Conservation (phyloP, 306 rosid genomes). For the Gillenia trifoliata region DNA sequence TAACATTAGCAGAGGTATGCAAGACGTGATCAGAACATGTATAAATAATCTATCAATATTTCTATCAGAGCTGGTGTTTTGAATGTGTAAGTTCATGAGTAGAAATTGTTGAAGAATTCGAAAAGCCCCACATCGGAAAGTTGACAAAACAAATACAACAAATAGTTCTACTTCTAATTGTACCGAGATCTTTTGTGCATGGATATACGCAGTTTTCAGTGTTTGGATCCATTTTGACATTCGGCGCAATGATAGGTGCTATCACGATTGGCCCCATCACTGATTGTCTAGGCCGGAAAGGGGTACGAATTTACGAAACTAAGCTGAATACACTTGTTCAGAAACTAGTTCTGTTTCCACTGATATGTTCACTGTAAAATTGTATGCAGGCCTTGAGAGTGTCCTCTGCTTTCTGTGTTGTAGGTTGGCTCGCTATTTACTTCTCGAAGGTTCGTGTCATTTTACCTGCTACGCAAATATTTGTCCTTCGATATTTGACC, state of each 20-base stretch:
- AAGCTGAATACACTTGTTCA: not conserved
- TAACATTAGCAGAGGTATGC: conserved; percentile 68
- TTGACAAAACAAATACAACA: too few relatives aligned
- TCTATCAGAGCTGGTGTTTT: not conserved
- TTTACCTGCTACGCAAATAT: conserved; percentile 1
- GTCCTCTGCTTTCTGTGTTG: conserved; percentile 57
- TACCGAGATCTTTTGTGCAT: too few relatives aligned
- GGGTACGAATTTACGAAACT: conserved; percentile 40
- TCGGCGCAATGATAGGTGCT: conserved; percentile 97
- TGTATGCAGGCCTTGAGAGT: conserved; percentile 79
- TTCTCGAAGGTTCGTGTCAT: conserved; percentile 56
- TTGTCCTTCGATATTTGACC: not conserved
- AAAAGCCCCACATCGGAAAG: too few relatives aligned
- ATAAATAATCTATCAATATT: not conserved
- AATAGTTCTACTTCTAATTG: not conserved
- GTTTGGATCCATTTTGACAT: conserved; percentile 87
- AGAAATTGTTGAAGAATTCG: not conserved
- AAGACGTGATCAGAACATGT: not conserved
- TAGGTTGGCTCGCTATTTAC: conserved; percentile 79
- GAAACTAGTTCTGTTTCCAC: not conserved
- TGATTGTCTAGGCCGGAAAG: conserved; percentile 70
- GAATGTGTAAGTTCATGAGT: not conserved
- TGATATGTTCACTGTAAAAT: conserved; percentile 7
- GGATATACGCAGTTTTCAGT: conserved; percentile 58
- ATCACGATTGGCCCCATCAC: conserved; percentile 76